Conservation (phyloP, 1,284 basidiomycete genomes). For the Sphaerobolus stellatus region DNA sequence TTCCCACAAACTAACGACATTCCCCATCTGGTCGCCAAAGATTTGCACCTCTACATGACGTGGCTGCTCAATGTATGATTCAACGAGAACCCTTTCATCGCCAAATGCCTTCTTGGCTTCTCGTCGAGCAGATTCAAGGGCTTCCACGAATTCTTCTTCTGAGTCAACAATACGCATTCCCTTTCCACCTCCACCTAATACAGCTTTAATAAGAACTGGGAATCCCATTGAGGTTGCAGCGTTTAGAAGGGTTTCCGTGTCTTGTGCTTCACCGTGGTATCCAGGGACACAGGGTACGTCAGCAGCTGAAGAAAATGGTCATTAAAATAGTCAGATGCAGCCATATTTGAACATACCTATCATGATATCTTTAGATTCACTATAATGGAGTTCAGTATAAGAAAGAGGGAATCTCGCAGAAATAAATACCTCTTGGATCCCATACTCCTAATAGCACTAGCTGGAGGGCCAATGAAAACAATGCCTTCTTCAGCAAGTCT, state of each 20-base stretch:
- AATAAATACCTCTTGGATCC: constrained; percentile 75
- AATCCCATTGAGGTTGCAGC: constrained; percentile 83
- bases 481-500: constrained; percentile 86
- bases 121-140: constrained; percentile 80
- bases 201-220: constrained; percentile 93
- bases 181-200: constrained; percentile 95
- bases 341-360: constrained; percentile 45
- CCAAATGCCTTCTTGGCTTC: constrained; percentile 87
- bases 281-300: constrained; percentile 93
- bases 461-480: constrained; percentile 93
- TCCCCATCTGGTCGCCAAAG: constrained; percentile 77
- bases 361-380: constrained; percentile 92
- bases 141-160: constrained; percentile 67
- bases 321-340: constrained; percentile 4
- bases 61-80: constrained; percentile 82
- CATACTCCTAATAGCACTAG: constrained; percentile 92
- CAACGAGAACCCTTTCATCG: constrained; percentile 82
- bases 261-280: constrained; percentile 80
- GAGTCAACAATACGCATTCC: constrained; percentile 90
- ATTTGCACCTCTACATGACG: constrained; percentile 90
- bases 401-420: background rate
- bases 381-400: constrained; percentile 25
- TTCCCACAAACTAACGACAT: constrained; percentile 87
- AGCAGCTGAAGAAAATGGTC: constrained; percentile 51
- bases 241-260: constrained; percentile 57